Percentiles rank a stretch among this genome's conserved stretches.
phyloP scores from a whole-genome alignment of 2,329 filamentous ascomycete species.

The Pseudogymnoascus sp. region DNA sequence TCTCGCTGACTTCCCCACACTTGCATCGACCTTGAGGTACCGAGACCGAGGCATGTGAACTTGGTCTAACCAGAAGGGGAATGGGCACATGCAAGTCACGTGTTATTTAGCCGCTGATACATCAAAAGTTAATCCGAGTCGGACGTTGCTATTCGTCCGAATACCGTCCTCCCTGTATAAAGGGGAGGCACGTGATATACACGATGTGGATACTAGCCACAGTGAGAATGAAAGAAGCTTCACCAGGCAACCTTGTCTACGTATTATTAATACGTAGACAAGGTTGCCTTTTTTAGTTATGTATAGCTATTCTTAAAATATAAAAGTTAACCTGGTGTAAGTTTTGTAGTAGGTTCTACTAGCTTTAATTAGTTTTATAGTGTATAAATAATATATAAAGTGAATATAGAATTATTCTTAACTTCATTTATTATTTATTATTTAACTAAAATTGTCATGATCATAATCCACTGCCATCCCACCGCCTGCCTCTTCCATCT shows the following conservation, averaged over 20 bases:
- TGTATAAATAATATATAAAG: too few species aligned
- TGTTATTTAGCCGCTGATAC: not conserved
- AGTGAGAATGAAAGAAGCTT: too few species aligned
- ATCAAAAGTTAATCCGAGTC: not conserved
- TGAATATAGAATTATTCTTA: too few species aligned
- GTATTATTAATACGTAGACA: too few species aligned
- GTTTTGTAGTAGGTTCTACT: too few species aligned
- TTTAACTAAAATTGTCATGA: not conserved
- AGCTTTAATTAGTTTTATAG: too few species aligned
- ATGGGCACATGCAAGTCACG: constrained; percentile 4
- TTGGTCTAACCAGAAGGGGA: not conserved
- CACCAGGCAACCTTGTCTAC: too few species aligned
- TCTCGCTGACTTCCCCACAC: not conserved
- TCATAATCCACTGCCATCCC: not conserved
- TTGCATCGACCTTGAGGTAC: not conserved
- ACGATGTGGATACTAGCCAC: too few species aligned
- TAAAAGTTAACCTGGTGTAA: too few species aligned
- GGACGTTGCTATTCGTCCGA: not conserved
- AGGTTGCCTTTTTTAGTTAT: too few species aligned
- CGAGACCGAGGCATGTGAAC: constrained; percentile 3
- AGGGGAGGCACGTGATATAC: not conserved
- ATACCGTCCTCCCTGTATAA: not conserved
- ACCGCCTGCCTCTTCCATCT: not conserved
- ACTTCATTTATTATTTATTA: too few species aligned
- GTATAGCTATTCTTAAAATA: too few species aligned